Conservation (phyloP, 1,284 basidiomycete species). For the Pseudozyma pruni region DNA sequence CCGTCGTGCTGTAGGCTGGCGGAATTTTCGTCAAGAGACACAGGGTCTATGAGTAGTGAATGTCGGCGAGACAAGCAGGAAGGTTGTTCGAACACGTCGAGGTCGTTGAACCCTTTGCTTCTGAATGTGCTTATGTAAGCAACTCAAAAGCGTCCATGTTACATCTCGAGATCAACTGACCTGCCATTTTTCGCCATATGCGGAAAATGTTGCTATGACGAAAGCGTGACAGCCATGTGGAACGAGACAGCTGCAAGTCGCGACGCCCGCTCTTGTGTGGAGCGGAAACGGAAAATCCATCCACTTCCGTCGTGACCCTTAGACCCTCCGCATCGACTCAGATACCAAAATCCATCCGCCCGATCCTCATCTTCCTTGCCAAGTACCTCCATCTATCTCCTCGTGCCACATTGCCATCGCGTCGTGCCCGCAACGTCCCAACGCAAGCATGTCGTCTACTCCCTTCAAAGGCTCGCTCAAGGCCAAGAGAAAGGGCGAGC, state of each 20-base stretch:
- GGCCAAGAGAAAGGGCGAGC: conserved; percentile 56
- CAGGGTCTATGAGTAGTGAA: too few relatives aligned
- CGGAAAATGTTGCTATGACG: conserved; percentile 1
- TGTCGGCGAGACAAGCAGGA: too few relatives aligned
- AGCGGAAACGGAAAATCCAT: too few relatives aligned
- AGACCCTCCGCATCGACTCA: conserved; percentile 9
- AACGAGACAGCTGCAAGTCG: too few relatives aligned
- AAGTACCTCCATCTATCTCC: conserved; percentile 4
- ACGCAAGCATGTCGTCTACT: conserved; percentile 37
- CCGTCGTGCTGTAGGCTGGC: too few relatives aligned
- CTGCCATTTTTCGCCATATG: background rate
- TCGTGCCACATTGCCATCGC: background rate
- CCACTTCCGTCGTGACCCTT: conserved; percentile 8
- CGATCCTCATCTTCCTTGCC: conserved; percentile 3
- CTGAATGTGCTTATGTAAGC: conserved; percentile 3
- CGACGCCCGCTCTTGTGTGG: too few relatives aligned
- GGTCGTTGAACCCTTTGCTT: background rate
- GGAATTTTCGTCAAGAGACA: too few relatives aligned
- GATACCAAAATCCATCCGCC: conserved; percentile 17
- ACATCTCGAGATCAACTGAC: background rate
- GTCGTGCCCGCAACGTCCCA: background rate
- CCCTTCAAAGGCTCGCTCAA: conserved; percentile 55
- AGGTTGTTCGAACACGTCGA: too few relatives aligned
- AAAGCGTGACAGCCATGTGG: too few relatives aligned
- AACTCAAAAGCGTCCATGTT: background rate